Conservation (phyloP, 345 rosid species). For the Diplotaxis tenuifolia region DNA sequence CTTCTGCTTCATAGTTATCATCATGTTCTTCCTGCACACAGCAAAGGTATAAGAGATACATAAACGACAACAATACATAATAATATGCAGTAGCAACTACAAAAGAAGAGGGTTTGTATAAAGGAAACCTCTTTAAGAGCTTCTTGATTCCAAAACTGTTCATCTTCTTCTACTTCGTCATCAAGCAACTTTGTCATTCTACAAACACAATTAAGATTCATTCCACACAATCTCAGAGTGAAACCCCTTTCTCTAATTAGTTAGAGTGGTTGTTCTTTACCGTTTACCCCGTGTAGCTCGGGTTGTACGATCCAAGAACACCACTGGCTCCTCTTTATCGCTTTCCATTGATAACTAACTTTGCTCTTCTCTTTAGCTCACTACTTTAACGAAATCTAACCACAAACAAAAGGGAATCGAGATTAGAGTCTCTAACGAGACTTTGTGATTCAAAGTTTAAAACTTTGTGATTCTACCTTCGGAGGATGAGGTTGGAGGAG, state of each 20-base stretch:
- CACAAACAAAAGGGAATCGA: background rate
- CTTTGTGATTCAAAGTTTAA: background rate
- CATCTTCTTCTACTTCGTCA: slow-evolving; percentile 85
- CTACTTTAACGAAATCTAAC: slow-evolving; percentile 15
- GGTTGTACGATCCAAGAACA: slow-evolving; percentile 66
- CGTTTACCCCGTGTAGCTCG: slow-evolving; percentile 81
- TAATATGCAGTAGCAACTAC: background rate
- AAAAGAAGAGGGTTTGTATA: background rate
- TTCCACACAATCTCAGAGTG: background rate
- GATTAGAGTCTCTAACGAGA: background rate
- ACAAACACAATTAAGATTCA: background rate
- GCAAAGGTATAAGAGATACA: slow-evolving; percentile 1
- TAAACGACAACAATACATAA: background rate
- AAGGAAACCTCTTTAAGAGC: slow-evolving; percentile 76
- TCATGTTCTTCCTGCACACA: slow-evolving; percentile 72
- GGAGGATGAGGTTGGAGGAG: background rate
- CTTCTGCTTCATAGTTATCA: slow-evolving; percentile 74
- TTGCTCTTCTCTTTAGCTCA: slow-evolving; percentile 3
- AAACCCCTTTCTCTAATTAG: background rate
- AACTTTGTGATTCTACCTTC: slow-evolving; percentile 11
- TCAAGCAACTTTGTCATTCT: slow-evolving; percentile 90
- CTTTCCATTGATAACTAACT: slow-evolving; percentile 43
- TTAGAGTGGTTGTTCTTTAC: slow-evolving; percentile 32
- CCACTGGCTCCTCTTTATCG: slow-evolving; percentile 47
- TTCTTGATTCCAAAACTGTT: slow-evolving; percentile 90